phyloP scores from a whole-genome alignment of 2,329 filamentous ascomycete species.

The Sclerotinia spermophila region DNA sequence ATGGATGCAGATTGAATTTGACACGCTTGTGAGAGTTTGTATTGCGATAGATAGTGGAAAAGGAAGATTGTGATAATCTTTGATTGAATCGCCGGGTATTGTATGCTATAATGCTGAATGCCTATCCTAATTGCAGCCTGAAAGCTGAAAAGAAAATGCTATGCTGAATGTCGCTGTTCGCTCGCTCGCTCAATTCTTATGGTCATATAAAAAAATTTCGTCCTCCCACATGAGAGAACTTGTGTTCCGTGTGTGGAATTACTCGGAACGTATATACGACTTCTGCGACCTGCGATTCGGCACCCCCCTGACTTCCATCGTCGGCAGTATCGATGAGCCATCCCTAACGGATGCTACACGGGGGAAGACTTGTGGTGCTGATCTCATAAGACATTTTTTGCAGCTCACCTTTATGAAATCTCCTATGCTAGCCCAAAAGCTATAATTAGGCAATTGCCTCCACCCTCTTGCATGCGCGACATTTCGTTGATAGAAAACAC shows the following conservation, averaged over 20 bases:
- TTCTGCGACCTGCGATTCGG: constrained; percentile 25
- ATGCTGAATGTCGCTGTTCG: constrained; percentile 11
- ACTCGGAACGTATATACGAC: constrained; percentile 32
- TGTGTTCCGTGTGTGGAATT: constrained; percentile 11
- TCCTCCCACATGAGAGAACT: constrained; percentile 13
- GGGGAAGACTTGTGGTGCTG: constrained; percentile 31
- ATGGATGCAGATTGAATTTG: background rate
- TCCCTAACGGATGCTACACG: constrained; percentile 35
- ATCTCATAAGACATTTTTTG: constrained; percentile 32
- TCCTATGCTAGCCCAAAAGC: constrained; percentile 84
- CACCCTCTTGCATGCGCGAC: constrained; percentile 93
- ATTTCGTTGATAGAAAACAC: constrained; percentile 91
- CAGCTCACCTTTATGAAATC: constrained; percentile 72
- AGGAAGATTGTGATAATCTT: constrained; percentile 8
- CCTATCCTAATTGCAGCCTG: constrained; percentile 19
- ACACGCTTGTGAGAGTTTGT: constrained; percentile 12
- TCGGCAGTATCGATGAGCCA: constrained; percentile 33
- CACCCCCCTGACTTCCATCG: constrained; percentile 34
- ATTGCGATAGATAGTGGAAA: constrained; percentile 6
- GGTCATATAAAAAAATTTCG: constrained; percentile 21
- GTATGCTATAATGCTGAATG: constrained; percentile 28
- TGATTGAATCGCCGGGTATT: constrained; percentile 25
- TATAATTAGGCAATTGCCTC: constrained; percentile 93
- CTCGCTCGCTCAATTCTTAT: constrained; percentile 2
- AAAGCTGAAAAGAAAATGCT: constrained; percentile 8